phyloP scores from a whole-genome alignment of 2,329 filamentous ascomycete species.

The Penicillium sp. region DNA sequence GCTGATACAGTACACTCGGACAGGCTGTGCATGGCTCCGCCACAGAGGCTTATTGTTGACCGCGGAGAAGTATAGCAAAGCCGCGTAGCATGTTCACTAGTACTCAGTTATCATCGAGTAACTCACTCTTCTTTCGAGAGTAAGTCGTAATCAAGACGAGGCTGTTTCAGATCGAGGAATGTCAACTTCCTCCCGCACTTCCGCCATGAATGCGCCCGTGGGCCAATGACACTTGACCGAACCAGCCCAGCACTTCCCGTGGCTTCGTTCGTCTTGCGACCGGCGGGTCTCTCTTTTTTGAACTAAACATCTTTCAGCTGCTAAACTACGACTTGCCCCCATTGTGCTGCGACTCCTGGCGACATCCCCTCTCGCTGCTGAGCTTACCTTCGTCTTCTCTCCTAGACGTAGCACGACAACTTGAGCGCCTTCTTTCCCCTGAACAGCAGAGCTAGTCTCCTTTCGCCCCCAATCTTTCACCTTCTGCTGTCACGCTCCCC shows the following conservation, averaged over 20 bases:
- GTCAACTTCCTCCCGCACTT: background rate
- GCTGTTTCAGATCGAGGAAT: background rate
- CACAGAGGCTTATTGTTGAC: background rate
- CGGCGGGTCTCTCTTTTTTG: slow-evolving; percentile 11
- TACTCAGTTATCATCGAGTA: background rate
- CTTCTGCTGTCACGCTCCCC: background rate
- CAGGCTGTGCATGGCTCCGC: slow-evolving; percentile 1
- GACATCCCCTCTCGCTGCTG: background rate
- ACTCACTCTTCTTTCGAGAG: background rate
- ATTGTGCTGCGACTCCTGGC: slow-evolving; percentile 4
- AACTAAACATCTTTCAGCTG: slow-evolving; percentile 15
- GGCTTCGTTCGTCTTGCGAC: slow-evolving; percentile 22
- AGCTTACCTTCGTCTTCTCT: background rate
- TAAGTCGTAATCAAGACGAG: background rate
- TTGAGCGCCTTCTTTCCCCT: background rate
- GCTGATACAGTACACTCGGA: background rate
- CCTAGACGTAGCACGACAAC: background rate
- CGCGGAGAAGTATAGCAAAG: background rate
- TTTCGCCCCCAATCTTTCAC: background rate
- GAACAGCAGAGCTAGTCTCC: background rate
- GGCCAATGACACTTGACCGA: slow-evolving; percentile 11
- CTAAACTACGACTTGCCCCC: slow-evolving; percentile 1
- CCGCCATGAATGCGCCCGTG: background rate
- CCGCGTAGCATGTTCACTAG: background rate
- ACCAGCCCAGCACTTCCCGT: slow-evolving; percentile 5